These are phyloP conservation scores for Myotisia sp. DNA, from an alignment of 2,329 filamentous ascomycete genomes.

Conservation along the genomic window DNA sequence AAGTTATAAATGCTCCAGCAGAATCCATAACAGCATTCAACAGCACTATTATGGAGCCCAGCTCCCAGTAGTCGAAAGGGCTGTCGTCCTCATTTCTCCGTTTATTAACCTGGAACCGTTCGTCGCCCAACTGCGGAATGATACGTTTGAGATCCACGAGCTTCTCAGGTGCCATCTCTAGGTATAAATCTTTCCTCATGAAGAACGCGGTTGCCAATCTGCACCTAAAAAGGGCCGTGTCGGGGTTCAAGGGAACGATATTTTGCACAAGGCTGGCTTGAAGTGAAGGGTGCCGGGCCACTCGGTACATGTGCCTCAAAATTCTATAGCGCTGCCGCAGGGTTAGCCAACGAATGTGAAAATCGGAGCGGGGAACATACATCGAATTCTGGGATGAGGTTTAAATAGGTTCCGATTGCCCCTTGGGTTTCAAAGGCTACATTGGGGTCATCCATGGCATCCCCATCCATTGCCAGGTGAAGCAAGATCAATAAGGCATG, in stretches of 20 bases:
- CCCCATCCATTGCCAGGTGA: constrained; percentile 25
- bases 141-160: constrained; percentile 22
- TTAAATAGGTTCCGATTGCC: constrained; percentile 14
- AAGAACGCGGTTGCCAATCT: constrained; percentile 27
- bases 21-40: constrained; percentile 64
- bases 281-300: constrained; percentile 25
- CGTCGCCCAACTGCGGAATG: constrained; percentile 17
- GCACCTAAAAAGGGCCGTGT: constrained; percentile 27
- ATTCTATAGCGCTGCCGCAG: constrained; percentile 19
- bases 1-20: constrained; percentile 22
- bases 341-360: constrained; percentile 9
- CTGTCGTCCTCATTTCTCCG: constrained; percentile 6
- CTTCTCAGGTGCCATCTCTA: constrained; percentile 16
- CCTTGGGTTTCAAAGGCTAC: constrained; percentile 22
- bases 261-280: constrained; percentile 29
- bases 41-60: constrained; percentile 51
- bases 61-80: constrained; percentile 47
- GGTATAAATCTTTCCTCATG: constrained; percentile 16
- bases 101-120: constrained; percentile 21
- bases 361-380: constrained; percentile 9
- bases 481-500: constrained; percentile 22
- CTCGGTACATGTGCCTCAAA: constrained; percentile 18
- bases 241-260: constrained; percentile 24
- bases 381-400: constrained; percentile 3
- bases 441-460: constrained; percentile 18